Conservation (phyloP, 805 yeast genomes). For the Sugiyamaella valdiviana region DNA sequence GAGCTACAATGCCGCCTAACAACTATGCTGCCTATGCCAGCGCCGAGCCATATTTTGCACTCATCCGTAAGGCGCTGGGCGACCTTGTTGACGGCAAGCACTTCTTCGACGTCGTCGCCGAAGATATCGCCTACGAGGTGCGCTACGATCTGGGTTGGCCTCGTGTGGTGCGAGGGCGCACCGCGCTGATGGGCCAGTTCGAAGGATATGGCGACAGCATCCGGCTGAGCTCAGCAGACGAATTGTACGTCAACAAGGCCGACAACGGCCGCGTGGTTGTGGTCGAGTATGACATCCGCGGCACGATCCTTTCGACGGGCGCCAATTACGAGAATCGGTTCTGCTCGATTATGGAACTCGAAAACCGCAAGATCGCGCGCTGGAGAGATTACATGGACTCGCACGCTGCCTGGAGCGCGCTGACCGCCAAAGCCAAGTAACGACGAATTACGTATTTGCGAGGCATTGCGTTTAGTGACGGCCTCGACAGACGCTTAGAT, state of each 20-base stretch:
- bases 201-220: background rate
- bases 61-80: background rate
- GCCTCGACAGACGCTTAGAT: no score
- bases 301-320: background rate
- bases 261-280: background rate
- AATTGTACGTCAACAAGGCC: background rate
- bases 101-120: constrained; percentile 1
- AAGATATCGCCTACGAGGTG: background rate
- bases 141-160: background rate
- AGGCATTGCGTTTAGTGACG: no score
- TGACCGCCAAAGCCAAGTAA: no score
- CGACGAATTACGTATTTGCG: no score
- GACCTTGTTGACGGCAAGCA: background rate
- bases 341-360: background rate
- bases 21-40: no score
- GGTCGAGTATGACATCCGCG: background rate
- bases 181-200: constrained; percentile 1
- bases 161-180: background rate
- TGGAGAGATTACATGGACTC: constrained; percentile 3
- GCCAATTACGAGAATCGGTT: background rate
- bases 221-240: background rate
- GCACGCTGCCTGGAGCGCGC: background rate
- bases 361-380: background rate
- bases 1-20: no score
- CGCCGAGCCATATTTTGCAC: background rate